A percentile compares a stretch with the other conserved stretches of the same genome.
These are phyloP conservation scores for Umbelopsis isabellina DNA, from an alignment of 192 early-diverging fungal species.

Conservation along the genomic window DNA sequence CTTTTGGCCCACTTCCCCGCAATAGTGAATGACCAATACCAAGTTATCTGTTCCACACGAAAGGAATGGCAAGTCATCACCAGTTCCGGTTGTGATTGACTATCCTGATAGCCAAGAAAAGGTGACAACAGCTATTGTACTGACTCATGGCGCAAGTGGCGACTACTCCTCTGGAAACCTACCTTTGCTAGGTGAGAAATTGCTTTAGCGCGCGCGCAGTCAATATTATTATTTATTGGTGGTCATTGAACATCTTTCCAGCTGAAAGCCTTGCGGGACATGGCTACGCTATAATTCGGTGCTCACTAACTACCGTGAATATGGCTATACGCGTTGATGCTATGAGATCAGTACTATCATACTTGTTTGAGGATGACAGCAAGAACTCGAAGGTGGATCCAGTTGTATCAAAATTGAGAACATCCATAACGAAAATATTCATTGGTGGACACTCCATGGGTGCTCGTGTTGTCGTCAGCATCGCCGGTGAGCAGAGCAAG, in stretches of 20 bases:
- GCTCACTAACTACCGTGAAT: not conserved
- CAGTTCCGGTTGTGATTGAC: not conserved
- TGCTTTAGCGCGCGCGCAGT: not conserved
- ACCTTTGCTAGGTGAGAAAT: conserved; percentile 11
- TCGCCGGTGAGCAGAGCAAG: not conserved
- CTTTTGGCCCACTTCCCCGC: not conserved
- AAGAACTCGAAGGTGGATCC: not conserved
- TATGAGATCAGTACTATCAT: conserved; percentile 2
- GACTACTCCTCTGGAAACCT: conserved; percentile 10
- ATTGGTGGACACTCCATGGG: conserved; percentile 14
- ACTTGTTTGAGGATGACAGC: not conserved
- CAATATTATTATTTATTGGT: not conserved
- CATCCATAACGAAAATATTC: not conserved
- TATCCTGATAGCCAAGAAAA: not conserved
- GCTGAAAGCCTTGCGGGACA: not conserved
- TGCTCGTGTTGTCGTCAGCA: conserved; percentile 2
- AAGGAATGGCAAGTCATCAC: conserved; percentile 2
- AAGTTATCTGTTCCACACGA: not conserved
- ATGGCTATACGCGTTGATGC: not conserved
- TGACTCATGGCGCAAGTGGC: conserved; percentile 1
- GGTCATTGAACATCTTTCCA: not conserved
- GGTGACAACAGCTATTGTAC: not conserved
- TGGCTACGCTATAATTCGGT: conserved; percentile 3
- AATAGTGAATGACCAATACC: not conserved
- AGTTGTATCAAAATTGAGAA: not conserved